These are phyloP conservation scores for Scenedesmus sp. DNA, from an alignment of 163 green algal genomes.

Conservation along the genomic window DNA sequence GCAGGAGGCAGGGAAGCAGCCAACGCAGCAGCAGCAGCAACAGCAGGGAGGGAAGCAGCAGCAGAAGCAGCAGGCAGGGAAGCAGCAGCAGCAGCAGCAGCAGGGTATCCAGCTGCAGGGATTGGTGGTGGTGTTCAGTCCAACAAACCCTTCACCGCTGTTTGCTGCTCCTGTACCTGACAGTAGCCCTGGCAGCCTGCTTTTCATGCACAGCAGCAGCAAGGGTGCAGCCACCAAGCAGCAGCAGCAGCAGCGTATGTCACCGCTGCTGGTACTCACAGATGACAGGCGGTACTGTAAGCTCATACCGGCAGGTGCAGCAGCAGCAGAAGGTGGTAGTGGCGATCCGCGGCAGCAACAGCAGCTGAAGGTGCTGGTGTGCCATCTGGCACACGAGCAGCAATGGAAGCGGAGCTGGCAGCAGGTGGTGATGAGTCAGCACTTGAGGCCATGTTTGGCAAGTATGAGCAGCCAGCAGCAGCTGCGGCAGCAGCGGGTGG, in stretches of 20 bases:
- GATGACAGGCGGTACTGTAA: slow-evolving; percentile 66
- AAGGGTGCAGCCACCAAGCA: slow-evolving; percentile 8
- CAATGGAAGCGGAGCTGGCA: slow-evolving; percentile 35
- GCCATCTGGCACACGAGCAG: slow-evolving; percentile 23
- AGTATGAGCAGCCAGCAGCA: neutral
- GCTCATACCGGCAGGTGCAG: slow-evolving; percentile 15
- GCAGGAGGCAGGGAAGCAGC: neutral
- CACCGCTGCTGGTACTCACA: slow-evolving; percentile 73
- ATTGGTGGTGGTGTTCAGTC: slow-evolving; percentile 71
- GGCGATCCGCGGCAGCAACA: neutral
- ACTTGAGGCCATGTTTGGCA: slow-evolving; percentile 54
- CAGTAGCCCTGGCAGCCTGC: slow-evolving; percentile 49
- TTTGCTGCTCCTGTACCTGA: slow-evolving; percentile 56
- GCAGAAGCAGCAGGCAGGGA: neutral
- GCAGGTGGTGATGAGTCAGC: slow-evolving; percentile 18
- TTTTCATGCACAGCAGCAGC: slow-evolving; percentile 59
- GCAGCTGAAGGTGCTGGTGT: neutral
- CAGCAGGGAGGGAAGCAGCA: slow-evolving; percentile 2
- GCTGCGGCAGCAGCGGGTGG: slow-evolving; percentile 11
- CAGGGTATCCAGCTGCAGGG: slow-evolving; percentile 28
- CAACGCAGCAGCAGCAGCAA: slow-evolving; percentile 55
- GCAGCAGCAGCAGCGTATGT: slow-evolving; percentile 15
- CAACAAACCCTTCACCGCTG: slow-evolving; percentile 45
- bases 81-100: slow-evolving; percentile 26
- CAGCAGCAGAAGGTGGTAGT: neutral